Conservation (phyloP, 148 eudicot genomes). For the Chenopodium formosanum region DNA sequence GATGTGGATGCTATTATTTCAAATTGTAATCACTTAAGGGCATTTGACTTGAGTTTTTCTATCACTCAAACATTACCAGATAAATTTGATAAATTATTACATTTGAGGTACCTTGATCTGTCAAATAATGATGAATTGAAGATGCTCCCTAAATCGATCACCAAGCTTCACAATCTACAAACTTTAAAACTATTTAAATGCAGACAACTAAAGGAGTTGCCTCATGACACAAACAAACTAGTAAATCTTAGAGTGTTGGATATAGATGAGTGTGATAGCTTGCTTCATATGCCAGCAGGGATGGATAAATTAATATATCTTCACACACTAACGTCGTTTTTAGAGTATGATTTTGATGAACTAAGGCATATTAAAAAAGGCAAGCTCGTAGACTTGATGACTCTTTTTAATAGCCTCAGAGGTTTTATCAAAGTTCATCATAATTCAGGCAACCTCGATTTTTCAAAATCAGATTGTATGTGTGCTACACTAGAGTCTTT, state of each 20-base stretch:
- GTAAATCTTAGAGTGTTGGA: slow-evolving; percentile 24
- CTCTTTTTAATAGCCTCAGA: neutral
- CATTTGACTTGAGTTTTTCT: too few species aligned
- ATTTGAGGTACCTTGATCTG: too few species aligned
- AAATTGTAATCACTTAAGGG: too few species aligned
- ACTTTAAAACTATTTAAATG: neutral
- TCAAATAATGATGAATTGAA: too few species aligned
- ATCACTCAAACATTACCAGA: too few species aligned
- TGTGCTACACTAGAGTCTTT: too few species aligned
- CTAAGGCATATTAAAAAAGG: neutral
- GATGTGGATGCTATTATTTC: too few species aligned
- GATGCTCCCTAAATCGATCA: too few species aligned
- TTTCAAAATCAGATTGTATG: too few species aligned
- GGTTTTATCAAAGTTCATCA: neutral
- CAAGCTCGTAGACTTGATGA: neutral
- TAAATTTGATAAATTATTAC: too few species aligned
- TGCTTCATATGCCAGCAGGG: slow-evolving; percentile 20
- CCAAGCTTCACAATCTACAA: too few species aligned
- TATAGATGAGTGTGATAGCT: neutral
- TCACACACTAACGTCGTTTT: neutral
- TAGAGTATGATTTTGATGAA: neutral
- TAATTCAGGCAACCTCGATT: too few species aligned
- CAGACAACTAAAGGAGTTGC: slow-evolving; percentile 8
- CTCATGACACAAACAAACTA: slow-evolving; percentile 12
- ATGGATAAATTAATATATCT: slow-evolving; percentile 21